phyloP scores from a whole-genome alignment of 805 yeast genomes.

The Hanseniaspora thailandica region DNA sequence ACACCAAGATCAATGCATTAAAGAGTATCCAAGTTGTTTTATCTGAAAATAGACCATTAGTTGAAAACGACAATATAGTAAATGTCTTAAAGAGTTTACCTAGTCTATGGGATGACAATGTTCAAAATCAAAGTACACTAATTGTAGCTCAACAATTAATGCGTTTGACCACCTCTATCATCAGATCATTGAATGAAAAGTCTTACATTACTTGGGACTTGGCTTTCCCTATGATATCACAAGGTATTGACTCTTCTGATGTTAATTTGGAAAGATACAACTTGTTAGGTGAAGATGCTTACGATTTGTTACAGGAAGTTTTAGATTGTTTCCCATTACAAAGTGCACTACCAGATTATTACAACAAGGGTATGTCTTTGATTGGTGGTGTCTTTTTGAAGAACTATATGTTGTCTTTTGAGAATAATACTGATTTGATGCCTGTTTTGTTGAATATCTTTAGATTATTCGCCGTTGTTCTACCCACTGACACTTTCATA shows the following conservation, averaged over 20 bases:
- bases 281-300: slow-evolving; percentile 72
- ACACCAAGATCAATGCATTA: slow-evolving; percentile 63
- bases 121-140: slow-evolving; percentile 31
- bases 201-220: slow-evolving; percentile 41
- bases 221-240: slow-evolving; percentile 50
- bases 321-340: slow-evolving; percentile 47
- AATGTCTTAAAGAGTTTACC: slow-evolving; percentile 54
- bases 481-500: slow-evolving; percentile 33
- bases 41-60: slow-evolving; percentile 52
- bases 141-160: slow-evolving; percentile 41
- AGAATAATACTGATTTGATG: slow-evolving; percentile 62
- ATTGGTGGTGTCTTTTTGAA: slow-evolving; percentile 37
- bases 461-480: slow-evolving; percentile 48
- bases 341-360: slow-evolving; percentile 21
- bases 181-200: slow-evolving; percentile 43
- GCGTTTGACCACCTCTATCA: slow-evolving; percentile 47
- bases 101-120: slow-evolving; percentile 42
- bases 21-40: slow-evolving; percentile 55
- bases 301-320: slow-evolving; percentile 67
- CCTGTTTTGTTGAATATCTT: slow-evolving; percentile 51
- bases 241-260: slow-evolving; percentile 52
- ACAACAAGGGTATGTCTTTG: slow-evolving; percentile 20
- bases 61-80: slow-evolving; percentile 40
- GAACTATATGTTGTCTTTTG: slow-evolving; percentile 45
- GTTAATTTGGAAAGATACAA: slow-evolving; percentile 32